Evolutionary conservation across 208 protist genomes (phyloP), one percentile per base, ranked within the genome.

Genomic region (Borovskyia barvae): DNA sequence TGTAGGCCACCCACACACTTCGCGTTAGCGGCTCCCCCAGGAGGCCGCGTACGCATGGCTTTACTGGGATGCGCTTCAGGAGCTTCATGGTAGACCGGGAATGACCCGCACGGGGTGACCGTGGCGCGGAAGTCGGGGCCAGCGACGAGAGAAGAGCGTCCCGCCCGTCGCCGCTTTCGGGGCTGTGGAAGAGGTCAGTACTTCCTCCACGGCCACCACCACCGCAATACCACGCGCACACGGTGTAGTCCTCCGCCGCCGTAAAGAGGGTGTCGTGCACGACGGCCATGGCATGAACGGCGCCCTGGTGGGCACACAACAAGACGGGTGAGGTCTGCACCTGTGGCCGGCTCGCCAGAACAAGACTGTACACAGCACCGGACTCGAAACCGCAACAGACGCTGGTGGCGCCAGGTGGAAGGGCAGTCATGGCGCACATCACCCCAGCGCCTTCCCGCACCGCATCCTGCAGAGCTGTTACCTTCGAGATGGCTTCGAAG

Each of bases 1-100:
- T 58, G 60, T 90, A 95, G 29, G 79, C 80, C 7, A 93, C 82
- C 79, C 81, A 95, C 5, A 95, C 20, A 50, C 84, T 91, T n/a
- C 57, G 50, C 0, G 84, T 86, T 35, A 58, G 48, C 22, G 49
- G 40, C 55, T 92, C 79, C 12, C 72, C 37, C n/a, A 88, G 65
- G 11, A 94, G 48, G 11, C 64, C 67, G 0, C 79, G 77, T 35
- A 90, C 88, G 20, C 40, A 57, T 5, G 83, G 72, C 22, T 62
- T 66, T 6, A 92, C 82, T 15, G 66, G 22, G 41, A 94, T 77
- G 29, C 75, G 66, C 39, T 77, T 82, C n/a, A 92, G 19, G 9
- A 91, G 50, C 12, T 55, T 70, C 17, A 37, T 41, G 37, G 40
- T 45, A 15, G 25, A 24, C 5, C 51, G 24, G 9, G n/a, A n/a